phyloP scores from a whole-genome alignment of 495 filamentous ascomycete genomes.

The Penicillium taxi region DNA sequence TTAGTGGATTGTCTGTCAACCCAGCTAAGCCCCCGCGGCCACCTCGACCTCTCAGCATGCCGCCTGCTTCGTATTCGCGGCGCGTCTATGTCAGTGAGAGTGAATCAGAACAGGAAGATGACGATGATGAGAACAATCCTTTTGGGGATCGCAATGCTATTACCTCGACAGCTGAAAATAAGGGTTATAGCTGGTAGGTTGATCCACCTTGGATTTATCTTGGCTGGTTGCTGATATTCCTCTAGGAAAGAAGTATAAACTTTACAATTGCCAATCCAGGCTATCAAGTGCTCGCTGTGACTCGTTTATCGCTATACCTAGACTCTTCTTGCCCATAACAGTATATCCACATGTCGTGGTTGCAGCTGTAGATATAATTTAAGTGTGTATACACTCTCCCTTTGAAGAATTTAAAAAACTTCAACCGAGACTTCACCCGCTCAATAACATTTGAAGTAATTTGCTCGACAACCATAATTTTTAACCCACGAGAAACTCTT shows the following conservation, averaged over 20 bases:
- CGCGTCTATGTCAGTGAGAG: slow-evolving; percentile 32
- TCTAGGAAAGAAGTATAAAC: slow-evolving; percentile 20
- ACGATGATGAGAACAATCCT: slow-evolving; percentile 64
- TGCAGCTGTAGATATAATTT: too few relatives aligned
- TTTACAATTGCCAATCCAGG: too few relatives aligned
- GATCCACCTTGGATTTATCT: not conserved
- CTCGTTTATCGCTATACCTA: too few relatives aligned
- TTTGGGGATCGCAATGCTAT: slow-evolving; percentile 72
- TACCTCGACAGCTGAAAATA: slow-evolving; percentile 49
- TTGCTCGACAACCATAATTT: too few relatives aligned
- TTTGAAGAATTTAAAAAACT: too few relatives aligned
- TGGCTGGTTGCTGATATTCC: slow-evolving; percentile 1
- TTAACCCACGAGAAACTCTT: too few relatives aligned
- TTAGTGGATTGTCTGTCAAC: slow-evolving; percentile 36
- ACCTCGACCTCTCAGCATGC: slow-evolving; percentile 23
- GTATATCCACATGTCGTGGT: too few relatives aligned
- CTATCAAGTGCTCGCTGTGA: too few relatives aligned
- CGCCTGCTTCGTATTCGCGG: slow-evolving; percentile 19
- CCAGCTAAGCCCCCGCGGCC: slow-evolving; percentile 38
- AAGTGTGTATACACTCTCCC: too few relatives aligned
- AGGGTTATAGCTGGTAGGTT: slow-evolving; percentile 47
- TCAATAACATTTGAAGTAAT: too few relatives aligned
- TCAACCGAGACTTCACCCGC: too few relatives aligned
- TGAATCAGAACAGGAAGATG: slow-evolving; percentile 45
- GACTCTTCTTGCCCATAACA: too few relatives aligned